These are phyloP conservation scores for Russula sp. DNA, from an alignment of 768 basidiomycete species.

Conservation along the genomic window DNA sequence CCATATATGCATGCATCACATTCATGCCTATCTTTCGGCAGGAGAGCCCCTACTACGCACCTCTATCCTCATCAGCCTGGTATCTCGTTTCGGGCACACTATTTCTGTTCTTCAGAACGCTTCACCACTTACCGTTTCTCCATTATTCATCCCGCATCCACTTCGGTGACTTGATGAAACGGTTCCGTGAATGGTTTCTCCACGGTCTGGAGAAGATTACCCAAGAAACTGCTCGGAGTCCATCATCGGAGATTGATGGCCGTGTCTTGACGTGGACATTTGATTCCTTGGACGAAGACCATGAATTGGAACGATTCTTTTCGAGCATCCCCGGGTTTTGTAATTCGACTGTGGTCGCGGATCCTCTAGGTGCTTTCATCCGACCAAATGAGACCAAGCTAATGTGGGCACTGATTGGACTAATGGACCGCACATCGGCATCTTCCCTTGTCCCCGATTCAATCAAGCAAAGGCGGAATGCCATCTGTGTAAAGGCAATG, in stretches of 20 bases:
- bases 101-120: background rate
- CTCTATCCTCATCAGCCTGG: background rate
- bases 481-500: background rate
- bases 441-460: background rate
- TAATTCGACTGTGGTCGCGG: background rate
- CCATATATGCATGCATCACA: background rate
- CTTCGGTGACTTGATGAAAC: background rate
- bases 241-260: background rate
- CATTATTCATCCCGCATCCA: background rate
- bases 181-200: background rate
- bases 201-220: background rate
- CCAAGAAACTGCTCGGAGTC: background rate
- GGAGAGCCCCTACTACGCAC: background rate
- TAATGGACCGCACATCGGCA: background rate
- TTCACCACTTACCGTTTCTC: background rate
- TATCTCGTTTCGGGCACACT: background rate
- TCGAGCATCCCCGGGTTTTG: background rate
- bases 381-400: background rate
- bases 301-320: constrained; percentile 5
- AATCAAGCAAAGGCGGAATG: background rate
- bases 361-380: background rate
- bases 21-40: background rate
- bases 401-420: background rate
- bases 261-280: background rate
- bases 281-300: background rate